Evolutionary conservation across 1,284 basidiomycete genomes (phyloP), one percentile per base, ranked within the genome.

Genomic region (Apiotrichum siamense): DNA sequence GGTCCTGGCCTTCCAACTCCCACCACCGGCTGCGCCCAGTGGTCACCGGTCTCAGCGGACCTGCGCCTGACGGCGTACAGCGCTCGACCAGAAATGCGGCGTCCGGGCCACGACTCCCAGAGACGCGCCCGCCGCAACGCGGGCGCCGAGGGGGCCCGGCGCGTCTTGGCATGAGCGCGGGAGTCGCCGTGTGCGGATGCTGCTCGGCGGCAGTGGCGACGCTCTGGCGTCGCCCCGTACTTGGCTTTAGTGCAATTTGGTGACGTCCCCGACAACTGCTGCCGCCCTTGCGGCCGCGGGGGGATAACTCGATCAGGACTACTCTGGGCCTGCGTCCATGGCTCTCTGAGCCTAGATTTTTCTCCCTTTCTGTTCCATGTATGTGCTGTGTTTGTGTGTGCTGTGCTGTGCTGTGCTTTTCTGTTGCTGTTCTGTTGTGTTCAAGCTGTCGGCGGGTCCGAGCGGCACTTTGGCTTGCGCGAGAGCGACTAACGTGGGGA

Each of bases 181-280:
- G 61, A 64, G 68, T 64, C 63, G 54, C 45, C 55, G 45, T 38
- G 44, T 33, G 44, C 33, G 32, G 25, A 25, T 27, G 12, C 21
- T 4, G 10, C n/a, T n/a, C n/a, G n/a, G n/a, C n/a, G n/a, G n/a
- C n/a, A n/a, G n/a, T n/a, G n/a, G n/a, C n/a, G n/a, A n/a, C n/a
- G n/a, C n/a, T n/a, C n/a, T n/a, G n/a, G n/a, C n/a, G n/a, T n/a
- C n/a, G 18, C 32, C 38, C 32, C 9, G 17, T n/a, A 11, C 38
- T 56, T 65, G 70, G 69, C 72, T 75, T 75, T 69, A 75, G 73
- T 75, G 73, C 72, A 75, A 75, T 75, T 75, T 75, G 67, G 73
- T 74, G 73, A 72, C 73, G 68, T 71, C 62, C 55, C 60, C 51
- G 6, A 25, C 25, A 41, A 25, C 31, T n/a, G 50, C 44, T 15